Conservation (phyloP, 2,329 filamentous ascomycete species). For the Botryotinia calthae region DNA sequence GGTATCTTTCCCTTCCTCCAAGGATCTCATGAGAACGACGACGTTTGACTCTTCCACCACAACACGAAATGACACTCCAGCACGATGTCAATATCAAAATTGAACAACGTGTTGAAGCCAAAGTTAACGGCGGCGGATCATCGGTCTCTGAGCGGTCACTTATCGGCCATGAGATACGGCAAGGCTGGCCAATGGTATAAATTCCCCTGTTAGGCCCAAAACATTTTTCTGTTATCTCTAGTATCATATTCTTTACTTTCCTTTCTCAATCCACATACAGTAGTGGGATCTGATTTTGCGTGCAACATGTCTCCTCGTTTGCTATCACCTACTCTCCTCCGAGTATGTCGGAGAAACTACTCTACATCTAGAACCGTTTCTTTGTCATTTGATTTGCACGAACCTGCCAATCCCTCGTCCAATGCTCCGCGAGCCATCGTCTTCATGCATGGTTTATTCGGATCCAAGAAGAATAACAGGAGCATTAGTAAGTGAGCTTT, state of each 20-base stretch:
- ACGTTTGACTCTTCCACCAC: not conserved
- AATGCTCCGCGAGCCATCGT: slow-evolving; percentile 63
- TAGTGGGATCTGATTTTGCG: not conserved
- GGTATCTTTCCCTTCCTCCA: not conserved
- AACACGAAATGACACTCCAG: not conserved
- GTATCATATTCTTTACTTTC: not conserved
- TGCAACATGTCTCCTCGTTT: slow-evolving; percentile 26
- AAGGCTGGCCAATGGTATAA: slow-evolving; percentile 16
- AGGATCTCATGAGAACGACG: not conserved
- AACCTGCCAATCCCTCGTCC: slow-evolving; percentile 50
- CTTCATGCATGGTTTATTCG: slow-evolving; percentile 90
- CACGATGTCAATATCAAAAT: not conserved
- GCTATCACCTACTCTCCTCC: slow-evolving; percentile 8
- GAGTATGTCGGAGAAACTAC: slow-evolving; percentile 22
- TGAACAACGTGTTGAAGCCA: not conserved
- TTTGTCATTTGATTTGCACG: slow-evolving; percentile 66
- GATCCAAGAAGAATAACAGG: slow-evolving; percentile 92
- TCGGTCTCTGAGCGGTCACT: not conserved
- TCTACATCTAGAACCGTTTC: slow-evolving; percentile 23
- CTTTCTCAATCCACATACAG: not conserved
- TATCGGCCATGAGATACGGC: slow-evolving; percentile 10
- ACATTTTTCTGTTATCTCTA: slow-evolving; percentile 9
- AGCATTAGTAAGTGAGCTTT: slow-evolving; percentile 80
- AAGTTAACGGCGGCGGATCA: not conserved
- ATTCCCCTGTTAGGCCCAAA: not conserved